Evolutionary conservation across 1,139 yeast genomes (phyloP).

Genomic region (Barnettozyma hawaiiensis): DNA sequence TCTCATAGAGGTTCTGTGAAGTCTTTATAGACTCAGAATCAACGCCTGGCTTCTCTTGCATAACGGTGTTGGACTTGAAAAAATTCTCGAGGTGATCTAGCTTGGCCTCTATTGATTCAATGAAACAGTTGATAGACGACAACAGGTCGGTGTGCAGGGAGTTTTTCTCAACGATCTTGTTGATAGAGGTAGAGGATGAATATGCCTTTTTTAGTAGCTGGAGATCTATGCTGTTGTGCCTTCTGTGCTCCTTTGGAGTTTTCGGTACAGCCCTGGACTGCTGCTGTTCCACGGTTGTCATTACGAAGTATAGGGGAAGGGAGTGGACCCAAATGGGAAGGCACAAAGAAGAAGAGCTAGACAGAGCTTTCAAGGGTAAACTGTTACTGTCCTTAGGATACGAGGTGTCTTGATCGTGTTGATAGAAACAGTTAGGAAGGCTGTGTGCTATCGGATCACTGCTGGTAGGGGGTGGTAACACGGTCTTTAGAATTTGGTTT

Average conservation of each 20-base stretch:
- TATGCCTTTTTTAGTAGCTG: slow-evolving; percentile 20
- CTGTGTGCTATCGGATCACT: background rate
- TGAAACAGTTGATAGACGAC: slow-evolving; percentile 46
- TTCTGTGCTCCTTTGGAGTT: slow-evolving; percentile 8
- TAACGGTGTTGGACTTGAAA: slow-evolving; percentile 33
- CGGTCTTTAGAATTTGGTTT: background rate
- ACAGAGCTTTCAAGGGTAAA: background rate
- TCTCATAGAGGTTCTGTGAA: slow-evolving; percentile 27
- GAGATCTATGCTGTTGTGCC: slow-evolving; percentile 20
- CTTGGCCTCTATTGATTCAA: slow-evolving; percentile 49
- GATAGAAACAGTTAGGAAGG: background rate
- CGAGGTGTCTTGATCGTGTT: background rate
- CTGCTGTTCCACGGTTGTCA: background rate
- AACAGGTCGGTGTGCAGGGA: slow-evolving; percentile 45
- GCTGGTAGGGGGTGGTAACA: background rate
- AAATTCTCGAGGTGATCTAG: slow-evolving; percentile 48
- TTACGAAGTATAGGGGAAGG: background rate
- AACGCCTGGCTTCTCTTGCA: slow-evolving; percentile 1
- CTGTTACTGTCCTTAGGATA: background rate
- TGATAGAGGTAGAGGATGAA: slow-evolving; percentile 22
- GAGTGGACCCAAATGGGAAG: background rate
- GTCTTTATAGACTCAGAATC: slow-evolving; percentile 21
- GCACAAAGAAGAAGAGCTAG: background rate
- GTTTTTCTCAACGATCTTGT: slow-evolving; percentile 22
- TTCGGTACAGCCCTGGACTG: background rate